phyloP scores from a whole-genome alignment of 2,329 filamentous ascomycete genomes.

The Colletotrichum tropicale region DNA sequence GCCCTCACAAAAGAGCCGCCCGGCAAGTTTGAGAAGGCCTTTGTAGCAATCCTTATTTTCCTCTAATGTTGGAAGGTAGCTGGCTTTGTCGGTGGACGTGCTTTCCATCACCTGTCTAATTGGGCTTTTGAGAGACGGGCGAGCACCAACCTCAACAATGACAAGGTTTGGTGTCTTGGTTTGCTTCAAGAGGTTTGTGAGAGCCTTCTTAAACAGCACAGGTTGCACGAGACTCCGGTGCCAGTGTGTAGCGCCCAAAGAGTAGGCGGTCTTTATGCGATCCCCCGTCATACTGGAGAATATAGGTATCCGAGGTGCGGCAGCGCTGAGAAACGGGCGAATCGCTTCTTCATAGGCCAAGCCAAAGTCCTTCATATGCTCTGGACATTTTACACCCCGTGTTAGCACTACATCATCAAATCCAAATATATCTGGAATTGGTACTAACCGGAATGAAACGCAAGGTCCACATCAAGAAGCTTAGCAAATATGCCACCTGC shows the following conservation, averaged over 20 bases:
- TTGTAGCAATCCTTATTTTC: not conserved
- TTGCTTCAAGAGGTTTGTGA: not conserved
- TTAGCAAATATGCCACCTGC: slow-evolving; percentile 30
- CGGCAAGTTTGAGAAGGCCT: not conserved
- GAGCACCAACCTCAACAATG: slow-evolving; percentile 25
- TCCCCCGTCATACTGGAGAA: slow-evolving; percentile 26
- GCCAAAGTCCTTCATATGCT: not conserved
- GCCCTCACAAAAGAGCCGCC: not conserved
- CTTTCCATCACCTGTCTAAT: slow-evolving; percentile 15
- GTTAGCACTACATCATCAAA: not conserved
- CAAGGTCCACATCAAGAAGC: slow-evolving; percentile 38
- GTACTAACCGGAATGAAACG: slow-evolving; percentile 40
- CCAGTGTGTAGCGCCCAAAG: slow-evolving; percentile 40
- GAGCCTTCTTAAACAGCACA: slow-evolving; percentile 43
- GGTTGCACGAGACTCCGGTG: slow-evolving; percentile 44
- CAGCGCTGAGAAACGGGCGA: not conserved
- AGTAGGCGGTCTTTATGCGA: not conserved
- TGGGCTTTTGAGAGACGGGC: slow-evolving; percentile 21
- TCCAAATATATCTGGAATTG: not conserved
- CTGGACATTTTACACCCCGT: slow-evolving; percentile 35
- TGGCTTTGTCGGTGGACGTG: not conserved
- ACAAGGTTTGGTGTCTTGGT: not conserved
- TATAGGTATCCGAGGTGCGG: slow-evolving; percentile 3
- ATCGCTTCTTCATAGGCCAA: not conserved
- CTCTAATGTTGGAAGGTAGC: not conserved